A percentile compares a stretch with the other conserved stretches of the same genome.
Conservation (phyloP, 331 rosid genomes). For the Pyracantha coccinea region DNA sequence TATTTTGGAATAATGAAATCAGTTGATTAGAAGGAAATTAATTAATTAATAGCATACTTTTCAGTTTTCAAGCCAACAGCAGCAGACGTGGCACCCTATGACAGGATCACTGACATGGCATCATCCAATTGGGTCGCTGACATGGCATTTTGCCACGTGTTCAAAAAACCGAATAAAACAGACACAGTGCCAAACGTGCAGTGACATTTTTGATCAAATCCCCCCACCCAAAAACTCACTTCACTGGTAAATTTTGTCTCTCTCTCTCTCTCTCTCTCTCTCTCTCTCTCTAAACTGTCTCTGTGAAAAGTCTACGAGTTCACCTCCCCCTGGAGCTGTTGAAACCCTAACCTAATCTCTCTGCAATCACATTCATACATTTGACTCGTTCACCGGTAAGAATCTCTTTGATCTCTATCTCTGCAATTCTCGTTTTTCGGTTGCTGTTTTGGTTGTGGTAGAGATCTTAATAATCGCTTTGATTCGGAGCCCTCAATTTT, state of each 20-base stretch:
- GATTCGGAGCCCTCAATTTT: not conserved
- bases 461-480: not conserved
- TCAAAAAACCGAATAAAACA: not conserved
- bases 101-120: not conserved
- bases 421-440: not conserved
- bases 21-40: too few species aligned
- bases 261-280: not conserved
- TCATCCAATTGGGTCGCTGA: not conserved
- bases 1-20: too few species aligned
- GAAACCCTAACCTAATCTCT: not conserved
- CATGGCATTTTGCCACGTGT: not conserved
- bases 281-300: not conserved
- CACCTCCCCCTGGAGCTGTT: not conserved
- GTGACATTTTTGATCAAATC: not conserved
- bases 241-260: not conserved
- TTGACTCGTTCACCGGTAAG: constrained; percentile 10
- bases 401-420: not conserved
- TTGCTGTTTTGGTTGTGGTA: not conserved
- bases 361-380: not conserved
- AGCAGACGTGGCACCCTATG: not conserved
- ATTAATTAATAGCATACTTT: too few species aligned
- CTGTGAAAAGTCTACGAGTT: not conserved
- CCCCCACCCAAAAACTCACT: not conserved
- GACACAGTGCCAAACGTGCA: not conserved
- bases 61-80: too few species aligned